Percentiles rank a stretch among this genome's conserved stretches.
phyloP scores from a whole-genome alignment of 2,329 filamentous ascomycete species.

The Epichloe coenophiala region DNA sequence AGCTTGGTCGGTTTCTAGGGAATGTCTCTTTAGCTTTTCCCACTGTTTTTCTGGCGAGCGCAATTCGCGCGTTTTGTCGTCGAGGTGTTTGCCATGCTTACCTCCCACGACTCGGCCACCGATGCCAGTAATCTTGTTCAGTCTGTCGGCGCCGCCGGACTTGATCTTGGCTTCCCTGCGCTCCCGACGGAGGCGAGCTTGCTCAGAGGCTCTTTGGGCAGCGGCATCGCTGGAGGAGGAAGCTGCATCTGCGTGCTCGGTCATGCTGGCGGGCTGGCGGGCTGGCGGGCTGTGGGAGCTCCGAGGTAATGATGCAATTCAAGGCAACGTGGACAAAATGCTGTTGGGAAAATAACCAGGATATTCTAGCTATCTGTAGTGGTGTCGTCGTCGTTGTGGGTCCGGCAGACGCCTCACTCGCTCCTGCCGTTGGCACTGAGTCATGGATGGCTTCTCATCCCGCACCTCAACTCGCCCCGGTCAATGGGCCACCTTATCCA shows the following conservation, averaged over 20 bases:
- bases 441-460: no score
- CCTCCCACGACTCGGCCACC: conserved; percentile 30
- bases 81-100: conserved; percentile 6
- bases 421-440: no score
- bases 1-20: conserved; percentile 3
- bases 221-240: conserved; percentile 23
- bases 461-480: no score
- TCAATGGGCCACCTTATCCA: no score
- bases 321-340: not conserved
- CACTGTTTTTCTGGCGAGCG: not conserved
- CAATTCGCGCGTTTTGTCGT: not conserved
- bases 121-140: conserved; percentile 64
- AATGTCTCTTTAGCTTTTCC: not conserved
- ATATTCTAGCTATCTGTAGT: no score
- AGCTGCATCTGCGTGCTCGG: conserved; percentile 17
- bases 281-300: not conserved
- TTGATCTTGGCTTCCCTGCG: conserved; percentile 67
- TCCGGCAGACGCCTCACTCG: no score
- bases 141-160: conserved; percentile 52
- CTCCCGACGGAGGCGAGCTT: conserved; percentile 65
- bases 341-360: not conserved
- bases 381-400: not conserved
- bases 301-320: not conserved
- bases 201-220: conserved; percentile 42
- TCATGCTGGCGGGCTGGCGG: conserved; percentile 18